These are phyloP conservation scores for Diversispora eburnea DNA, from an alignment of 192 early-diverging fungal species.

Conservation along the genomic window DNA sequence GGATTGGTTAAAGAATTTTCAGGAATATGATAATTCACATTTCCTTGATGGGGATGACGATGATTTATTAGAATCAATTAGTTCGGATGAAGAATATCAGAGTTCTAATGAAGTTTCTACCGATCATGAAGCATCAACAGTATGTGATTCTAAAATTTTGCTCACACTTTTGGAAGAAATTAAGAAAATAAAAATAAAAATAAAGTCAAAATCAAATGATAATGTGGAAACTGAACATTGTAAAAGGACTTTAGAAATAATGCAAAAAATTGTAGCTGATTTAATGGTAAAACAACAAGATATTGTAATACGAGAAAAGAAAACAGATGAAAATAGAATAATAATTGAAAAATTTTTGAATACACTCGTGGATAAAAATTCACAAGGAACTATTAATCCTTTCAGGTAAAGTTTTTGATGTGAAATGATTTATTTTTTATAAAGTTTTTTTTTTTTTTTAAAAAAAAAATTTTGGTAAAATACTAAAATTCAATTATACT, in stretches of 20 bases:
- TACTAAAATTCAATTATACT: not conserved
- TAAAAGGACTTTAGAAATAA: not conserved
- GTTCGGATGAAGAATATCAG: not conserved
- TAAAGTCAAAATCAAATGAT: not conserved
- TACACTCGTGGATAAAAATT: not conserved
- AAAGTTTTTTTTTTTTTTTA: not conserved
- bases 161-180: not conserved
- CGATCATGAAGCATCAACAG: not conserved
- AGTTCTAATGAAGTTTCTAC: not conserved
- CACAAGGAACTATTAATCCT: not conserved
- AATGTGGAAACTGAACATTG: not conserved
- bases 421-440: too few relatives aligned
- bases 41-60: not conserved
- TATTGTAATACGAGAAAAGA: not conserved
- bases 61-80: not conserved
- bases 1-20: not conserved
- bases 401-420: not conserved
- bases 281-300: not conserved
- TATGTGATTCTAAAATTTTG: not conserved
- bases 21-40: not conserved
- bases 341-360: not conserved
- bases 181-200: not conserved
- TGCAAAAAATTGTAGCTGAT: not conserved
- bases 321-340: not conserved
- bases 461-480: not conserved